phyloP scores from a whole-genome alignment of 163 green algal genomes.

The Chlorella variabilis region DNA sequence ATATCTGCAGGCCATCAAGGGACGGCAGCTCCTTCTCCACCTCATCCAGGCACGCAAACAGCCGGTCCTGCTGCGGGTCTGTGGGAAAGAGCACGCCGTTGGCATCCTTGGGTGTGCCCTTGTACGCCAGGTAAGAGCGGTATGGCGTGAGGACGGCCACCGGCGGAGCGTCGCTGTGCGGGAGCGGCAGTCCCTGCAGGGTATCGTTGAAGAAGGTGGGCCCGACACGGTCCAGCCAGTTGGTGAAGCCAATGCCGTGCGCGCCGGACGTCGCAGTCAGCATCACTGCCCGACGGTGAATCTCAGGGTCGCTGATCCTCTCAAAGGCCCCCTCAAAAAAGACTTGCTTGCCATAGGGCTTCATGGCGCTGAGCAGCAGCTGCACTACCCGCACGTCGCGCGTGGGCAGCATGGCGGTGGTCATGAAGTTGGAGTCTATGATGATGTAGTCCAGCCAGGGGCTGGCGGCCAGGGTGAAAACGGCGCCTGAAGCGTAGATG shows the following conservation, averaged over 20 bases:
- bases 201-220: background rate
- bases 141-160: background rate
- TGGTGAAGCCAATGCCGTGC: background rate
- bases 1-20: background rate
- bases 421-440: background rate
- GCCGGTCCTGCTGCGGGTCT: background rate
- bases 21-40: background rate
- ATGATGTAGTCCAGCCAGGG: background rate
- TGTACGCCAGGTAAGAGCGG: background rate
- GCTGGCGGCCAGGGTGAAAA: background rate
- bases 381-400: background rate
- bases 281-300: background rate
- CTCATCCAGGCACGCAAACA: background rate
- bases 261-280: background rate
- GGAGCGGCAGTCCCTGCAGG: background rate
- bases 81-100: background rate
- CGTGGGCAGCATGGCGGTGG: background rate
- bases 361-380: background rate
- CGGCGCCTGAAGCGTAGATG: background rate
- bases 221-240: background rate
- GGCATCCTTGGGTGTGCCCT: background rate
- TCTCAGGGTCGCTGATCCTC: background rate
- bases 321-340: slow-evolving; percentile 4
- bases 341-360: background rate
- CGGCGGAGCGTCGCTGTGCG: background rate